phyloP scores from a whole-genome alignment of 352 stramenopile species.

The Globisporangium heterothallicum region DNA sequence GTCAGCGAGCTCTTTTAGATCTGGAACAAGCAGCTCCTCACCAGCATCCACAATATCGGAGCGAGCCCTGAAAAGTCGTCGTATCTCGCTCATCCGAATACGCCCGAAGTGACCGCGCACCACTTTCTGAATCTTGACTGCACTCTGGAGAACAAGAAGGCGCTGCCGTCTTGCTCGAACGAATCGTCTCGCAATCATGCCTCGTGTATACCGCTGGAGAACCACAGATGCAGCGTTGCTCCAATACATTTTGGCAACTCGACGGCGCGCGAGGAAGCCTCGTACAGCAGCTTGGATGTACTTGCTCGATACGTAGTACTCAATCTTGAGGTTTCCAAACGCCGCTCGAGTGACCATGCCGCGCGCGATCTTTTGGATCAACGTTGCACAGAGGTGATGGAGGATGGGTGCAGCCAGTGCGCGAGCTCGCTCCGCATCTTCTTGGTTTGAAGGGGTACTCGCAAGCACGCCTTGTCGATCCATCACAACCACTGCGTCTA shows the following conservation, averaged over 20 bases:
- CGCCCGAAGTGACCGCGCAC: slow-evolving; percentile 55
- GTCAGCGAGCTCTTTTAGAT: slow-evolving; percentile 53
- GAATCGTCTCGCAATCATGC: slow-evolving; percentile 40
- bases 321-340: slow-evolving; percentile 55
- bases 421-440: slow-evolving; percentile 16
- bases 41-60: slow-evolving; percentile 14
- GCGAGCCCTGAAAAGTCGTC: slow-evolving; percentile 30
- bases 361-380: slow-evolving; percentile 73
- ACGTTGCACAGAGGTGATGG: slow-evolving; percentile 62
- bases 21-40: slow-evolving; percentile 23
- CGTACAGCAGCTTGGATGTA: slow-evolving; percentile 71
- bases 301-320: slow-evolving; percentile 64
- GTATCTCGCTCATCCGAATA: slow-evolving; percentile 50
- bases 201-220: slow-evolving; percentile 51
- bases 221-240: slow-evolving; percentile 47
- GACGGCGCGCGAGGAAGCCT: slow-evolving; percentile 57
- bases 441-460: slow-evolving; percentile 14
- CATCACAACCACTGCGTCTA: not conserved
- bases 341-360: slow-evolving; percentile 58
- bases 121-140: slow-evolving; percentile 46
- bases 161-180: slow-evolving; percentile 18
- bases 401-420: slow-evolving; percentile 29
- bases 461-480: not conserved
- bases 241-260: slow-evolving; percentile 64
- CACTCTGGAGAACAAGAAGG: slow-evolving; percentile 17